Conservation (phyloP, 2,329 filamentous ascomycete genomes). For the Diaporthe ampelina region DNA sequence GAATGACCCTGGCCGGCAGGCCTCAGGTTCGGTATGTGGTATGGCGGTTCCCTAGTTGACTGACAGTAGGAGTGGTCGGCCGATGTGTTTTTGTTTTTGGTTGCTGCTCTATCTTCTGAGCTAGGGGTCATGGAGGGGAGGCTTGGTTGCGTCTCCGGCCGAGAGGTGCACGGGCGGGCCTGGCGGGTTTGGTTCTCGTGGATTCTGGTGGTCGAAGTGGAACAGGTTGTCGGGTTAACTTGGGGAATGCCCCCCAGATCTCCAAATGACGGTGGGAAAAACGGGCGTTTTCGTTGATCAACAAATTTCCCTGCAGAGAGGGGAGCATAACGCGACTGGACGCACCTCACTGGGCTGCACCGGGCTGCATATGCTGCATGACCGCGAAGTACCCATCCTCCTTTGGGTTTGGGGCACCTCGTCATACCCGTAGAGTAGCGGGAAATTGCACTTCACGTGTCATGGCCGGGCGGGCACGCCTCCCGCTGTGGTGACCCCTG, state of each 20-base stretch:
- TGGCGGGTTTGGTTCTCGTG: constrained; percentile 2
- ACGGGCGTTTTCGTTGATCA: constrained; percentile 34
- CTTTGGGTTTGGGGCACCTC: constrained; percentile 31
- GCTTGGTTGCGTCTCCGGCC: neutral
- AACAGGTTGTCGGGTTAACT: constrained; percentile 38
- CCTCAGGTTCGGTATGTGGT: constrained; percentile 11
- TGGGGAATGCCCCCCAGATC: constrained; percentile 32
- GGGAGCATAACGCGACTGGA: constrained; percentile 34
- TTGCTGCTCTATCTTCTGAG: neutral
- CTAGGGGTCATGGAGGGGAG: constrained; percentile 22
- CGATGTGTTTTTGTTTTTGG: neutral
- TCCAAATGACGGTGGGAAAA: constrained; percentile 22
- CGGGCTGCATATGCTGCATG: constrained; percentile 34
- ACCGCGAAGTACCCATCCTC: constrained; percentile 30
- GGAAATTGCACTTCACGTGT: constrained; percentile 40
- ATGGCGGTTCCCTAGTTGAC: neutral
- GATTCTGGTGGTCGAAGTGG: constrained; percentile 25
- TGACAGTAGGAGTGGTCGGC: neutral
- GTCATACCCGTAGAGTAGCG: constrained; percentile 33
- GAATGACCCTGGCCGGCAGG: constrained; percentile 4
- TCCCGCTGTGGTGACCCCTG: constrained; percentile 33
- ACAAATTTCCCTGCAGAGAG: constrained; percentile 28
- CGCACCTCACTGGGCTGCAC: constrained; percentile 32
- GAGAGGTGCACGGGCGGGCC: constrained; percentile 28
- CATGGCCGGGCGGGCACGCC: neutral